Evolutionary conservation across 345 rosid genomes (phyloP).

Genomic region (Aegle marmelos): DNA sequence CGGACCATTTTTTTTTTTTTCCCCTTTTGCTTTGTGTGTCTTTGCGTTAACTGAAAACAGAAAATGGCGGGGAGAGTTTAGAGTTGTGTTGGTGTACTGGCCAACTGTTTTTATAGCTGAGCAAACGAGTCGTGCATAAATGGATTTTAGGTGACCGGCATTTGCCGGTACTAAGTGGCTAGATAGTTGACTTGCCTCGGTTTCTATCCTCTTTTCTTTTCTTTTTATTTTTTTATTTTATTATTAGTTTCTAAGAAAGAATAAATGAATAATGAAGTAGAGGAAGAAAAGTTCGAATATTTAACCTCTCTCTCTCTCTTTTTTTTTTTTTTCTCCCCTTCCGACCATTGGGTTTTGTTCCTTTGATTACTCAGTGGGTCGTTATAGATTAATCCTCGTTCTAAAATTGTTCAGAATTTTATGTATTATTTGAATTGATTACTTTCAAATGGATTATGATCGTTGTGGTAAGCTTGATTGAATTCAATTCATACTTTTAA

Average conservation of each 20-base stretch:
- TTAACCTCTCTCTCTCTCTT: too few species aligned
- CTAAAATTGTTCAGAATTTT: too few species aligned
- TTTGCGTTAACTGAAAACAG: not conserved
- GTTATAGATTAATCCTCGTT: too few species aligned
- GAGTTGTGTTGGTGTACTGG: not conserved
- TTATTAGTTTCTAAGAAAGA: not conserved
- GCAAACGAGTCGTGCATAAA: not conserved
- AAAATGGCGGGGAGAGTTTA: not conserved
- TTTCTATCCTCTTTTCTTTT: too few species aligned
- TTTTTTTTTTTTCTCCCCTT: too few species aligned
- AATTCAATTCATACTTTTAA: too few species aligned
- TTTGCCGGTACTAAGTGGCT: constrained; percentile 21
- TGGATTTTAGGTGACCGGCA: constrained; percentile 14
- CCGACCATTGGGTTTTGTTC: accelerated
- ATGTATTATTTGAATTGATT: too few species aligned
- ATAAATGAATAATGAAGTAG: not conserved
- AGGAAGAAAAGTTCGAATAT: not conserved
- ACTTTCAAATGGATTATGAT: too few species aligned
- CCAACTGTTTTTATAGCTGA: not conserved
- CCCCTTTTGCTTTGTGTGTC: too few species aligned
- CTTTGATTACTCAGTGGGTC: too few species aligned
- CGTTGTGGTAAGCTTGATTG: too few species aligned
- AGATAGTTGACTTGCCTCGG: not conserved
- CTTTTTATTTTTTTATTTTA: not conserved
- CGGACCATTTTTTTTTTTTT: constrained; percentile 16